Evolutionary conservation across 179 eudicot genomes (phyloP).

Genomic region (Beta macrorhiza): DNA sequence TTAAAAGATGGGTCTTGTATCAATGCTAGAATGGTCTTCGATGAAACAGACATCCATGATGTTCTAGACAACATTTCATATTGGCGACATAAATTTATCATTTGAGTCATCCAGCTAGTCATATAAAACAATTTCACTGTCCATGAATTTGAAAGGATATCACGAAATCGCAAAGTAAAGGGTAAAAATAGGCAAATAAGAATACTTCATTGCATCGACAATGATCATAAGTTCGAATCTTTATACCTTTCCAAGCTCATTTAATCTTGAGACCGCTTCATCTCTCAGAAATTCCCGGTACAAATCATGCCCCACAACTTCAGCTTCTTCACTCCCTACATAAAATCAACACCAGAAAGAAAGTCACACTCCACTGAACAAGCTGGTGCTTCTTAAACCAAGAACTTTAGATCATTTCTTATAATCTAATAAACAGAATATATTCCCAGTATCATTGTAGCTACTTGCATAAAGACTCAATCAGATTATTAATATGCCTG

Average conservation of each 20-base stretch:
- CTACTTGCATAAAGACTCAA: not conserved
- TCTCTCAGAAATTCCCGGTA: constrained; percentile 57
- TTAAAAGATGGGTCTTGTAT: not conserved
- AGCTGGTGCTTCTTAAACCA: not conserved
- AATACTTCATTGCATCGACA: not conserved
- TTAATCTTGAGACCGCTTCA: constrained; percentile 75
- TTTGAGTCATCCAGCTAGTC: not conserved
- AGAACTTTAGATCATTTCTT: not conserved
- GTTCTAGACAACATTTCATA: not conserved
- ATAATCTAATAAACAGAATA: not conserved
- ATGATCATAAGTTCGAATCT: not conserved
- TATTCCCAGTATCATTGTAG: not conserved
- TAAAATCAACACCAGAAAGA: not conserved
- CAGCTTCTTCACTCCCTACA: constrained; percentile 39
- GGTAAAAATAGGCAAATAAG: not conserved
- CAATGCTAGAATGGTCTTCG: not conserved
- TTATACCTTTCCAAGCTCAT: constrained; percentile 76
- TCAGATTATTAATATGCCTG: not conserved
- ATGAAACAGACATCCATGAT: not conserved
- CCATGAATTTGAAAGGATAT: not conserved
- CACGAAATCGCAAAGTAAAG: not conserved
- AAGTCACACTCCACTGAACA: not conserved
- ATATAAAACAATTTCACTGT: not conserved
- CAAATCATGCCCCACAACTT: constrained; percentile 34
- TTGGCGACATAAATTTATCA: not conserved